Percentiles rank a stretch among this genome's conserved stretches.
These are phyloP conservation scores for Daldinia sp. DNA, from an alignment of 2,329 filamentous ascomycete genomes.

Conservation along the genomic window DNA sequence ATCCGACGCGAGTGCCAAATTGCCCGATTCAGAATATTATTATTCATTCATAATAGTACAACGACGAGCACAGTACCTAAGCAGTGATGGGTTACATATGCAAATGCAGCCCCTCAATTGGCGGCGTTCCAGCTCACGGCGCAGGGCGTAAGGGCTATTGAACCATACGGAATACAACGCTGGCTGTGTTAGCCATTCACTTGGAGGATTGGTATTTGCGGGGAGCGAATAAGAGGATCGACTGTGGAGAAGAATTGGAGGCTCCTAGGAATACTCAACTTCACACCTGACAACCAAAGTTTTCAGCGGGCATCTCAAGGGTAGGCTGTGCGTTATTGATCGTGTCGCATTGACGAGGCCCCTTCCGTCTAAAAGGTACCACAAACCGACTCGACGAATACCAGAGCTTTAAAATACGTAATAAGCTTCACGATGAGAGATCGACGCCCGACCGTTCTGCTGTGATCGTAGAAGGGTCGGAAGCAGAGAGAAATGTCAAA, in stretches of 20 bases:
- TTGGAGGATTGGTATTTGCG: slow-evolving; percentile 25
- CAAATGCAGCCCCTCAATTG: slow-evolving; percentile 13
- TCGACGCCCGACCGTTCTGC: slow-evolving; percentile 11
- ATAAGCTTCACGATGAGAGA: slow-evolving; percentile 23
- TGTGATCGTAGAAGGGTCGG: slow-evolving; percentile 16
- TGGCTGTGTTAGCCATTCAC: slow-evolving; percentile 18
- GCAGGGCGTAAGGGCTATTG: slow-evolving; percentile 25
- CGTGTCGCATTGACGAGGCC: slow-evolving; percentile 27
- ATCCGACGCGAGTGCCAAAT: slow-evolving; percentile 22
- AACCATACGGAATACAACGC: slow-evolving; percentile 25
- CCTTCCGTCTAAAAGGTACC: slow-evolving; percentile 38
- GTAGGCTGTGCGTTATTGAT: slow-evolving; percentile 18
- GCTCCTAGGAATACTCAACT: slow-evolving; percentile 32
- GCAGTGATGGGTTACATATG: slow-evolving; percentile 20
- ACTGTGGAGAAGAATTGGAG: slow-evolving; percentile 34
- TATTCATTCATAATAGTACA: slow-evolving; percentile 14
- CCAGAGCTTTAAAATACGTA: slow-evolving; percentile 42
- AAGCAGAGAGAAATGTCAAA: slow-evolving; percentile 5
- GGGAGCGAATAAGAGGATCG: slow-evolving; percentile 28
- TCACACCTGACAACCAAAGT: slow-evolving; percentile 39
- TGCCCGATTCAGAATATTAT: slow-evolving; percentile 13
- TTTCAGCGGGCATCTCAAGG: slow-evolving; percentile 28
- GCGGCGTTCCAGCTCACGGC: slow-evolving; percentile 12
- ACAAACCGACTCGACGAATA: slow-evolving; percentile 36
- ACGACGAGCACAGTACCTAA: slow-evolving; percentile 8